Conservation (phyloP, 108 stramenopile species). For the Aurantiochytrium sp. region DNA sequence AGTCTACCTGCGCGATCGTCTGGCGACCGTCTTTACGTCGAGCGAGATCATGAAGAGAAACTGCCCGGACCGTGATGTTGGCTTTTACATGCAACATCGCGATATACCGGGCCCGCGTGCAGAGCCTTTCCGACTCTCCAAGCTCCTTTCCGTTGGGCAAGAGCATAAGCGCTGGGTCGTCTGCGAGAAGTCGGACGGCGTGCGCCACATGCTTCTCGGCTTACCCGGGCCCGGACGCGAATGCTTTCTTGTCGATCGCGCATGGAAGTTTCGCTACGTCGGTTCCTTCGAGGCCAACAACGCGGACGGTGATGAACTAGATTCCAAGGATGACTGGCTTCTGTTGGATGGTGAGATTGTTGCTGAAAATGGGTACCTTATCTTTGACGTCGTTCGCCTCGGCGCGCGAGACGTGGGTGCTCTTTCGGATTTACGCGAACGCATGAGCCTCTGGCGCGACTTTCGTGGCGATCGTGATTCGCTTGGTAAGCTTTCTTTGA, state of each 20-base stretch:
- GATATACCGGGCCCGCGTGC: conserved; percentile 26
- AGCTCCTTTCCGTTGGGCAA: background rate
- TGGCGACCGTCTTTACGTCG: conserved; percentile 9
- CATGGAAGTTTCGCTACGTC: background rate
- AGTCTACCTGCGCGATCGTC: background rate
- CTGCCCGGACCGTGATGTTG: conserved; percentile 14
- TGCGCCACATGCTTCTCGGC: background rate
- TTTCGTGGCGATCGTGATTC: background rate
- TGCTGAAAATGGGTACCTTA: background rate
- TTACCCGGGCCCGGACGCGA: background rate
- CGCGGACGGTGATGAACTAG: too few species aligned
- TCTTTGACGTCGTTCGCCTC: conserved; percentile 14
- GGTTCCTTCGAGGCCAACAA: background rate
- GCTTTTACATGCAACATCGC: background rate
- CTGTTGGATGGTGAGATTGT: conserved; percentile 17
- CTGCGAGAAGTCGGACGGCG: conserved; percentile 24
- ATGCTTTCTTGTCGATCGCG: conserved; percentile 9
- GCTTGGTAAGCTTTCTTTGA: background rate
- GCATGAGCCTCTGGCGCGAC: background rate
- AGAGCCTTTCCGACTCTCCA: background rate
- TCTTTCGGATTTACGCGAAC: background rate
- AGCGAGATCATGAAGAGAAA: conserved; percentile 8
- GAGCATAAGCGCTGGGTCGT: background rate
- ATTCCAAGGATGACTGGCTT: background rate
- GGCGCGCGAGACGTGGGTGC: conserved; percentile 16